phyloP scores from a whole-genome alignment of 129 eudicot species.

The Ambrosia trifida region DNA sequence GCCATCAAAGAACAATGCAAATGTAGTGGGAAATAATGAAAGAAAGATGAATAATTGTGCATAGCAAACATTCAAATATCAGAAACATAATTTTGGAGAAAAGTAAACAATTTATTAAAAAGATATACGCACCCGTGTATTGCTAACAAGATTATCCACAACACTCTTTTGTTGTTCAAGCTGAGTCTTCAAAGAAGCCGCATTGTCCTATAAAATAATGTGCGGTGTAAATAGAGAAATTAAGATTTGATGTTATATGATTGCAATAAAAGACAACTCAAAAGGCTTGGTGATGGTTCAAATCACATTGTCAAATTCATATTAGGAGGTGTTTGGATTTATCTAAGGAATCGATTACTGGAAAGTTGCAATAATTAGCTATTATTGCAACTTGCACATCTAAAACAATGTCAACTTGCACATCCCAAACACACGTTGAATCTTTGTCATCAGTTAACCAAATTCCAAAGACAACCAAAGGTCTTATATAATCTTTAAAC shows the following conservation, averaged over 20 bases:
- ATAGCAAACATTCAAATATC: too few species aligned
- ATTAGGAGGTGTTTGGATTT: background rate
- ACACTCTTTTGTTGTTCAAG: slow-evolving; percentile 93
- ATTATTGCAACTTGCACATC: too few species aligned
- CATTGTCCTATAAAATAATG: slow-evolving; percentile 70
- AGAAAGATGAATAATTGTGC: too few species aligned
- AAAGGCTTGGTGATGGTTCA: background rate
- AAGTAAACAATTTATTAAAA: too few species aligned
- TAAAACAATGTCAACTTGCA: too few species aligned
- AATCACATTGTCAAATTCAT: background rate
- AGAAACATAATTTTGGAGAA: too few species aligned
- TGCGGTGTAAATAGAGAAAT: background rate
- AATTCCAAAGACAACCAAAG: too few species aligned
- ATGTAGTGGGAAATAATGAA: background rate
- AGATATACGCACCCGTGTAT: slow-evolving; percentile 68
- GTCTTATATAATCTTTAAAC: too few species aligned
- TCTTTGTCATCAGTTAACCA: too few species aligned
- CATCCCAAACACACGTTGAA: too few species aligned
- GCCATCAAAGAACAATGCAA: slow-evolving; percentile 18
- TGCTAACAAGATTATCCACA: slow-evolving; percentile 88
- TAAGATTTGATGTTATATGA: background rate
- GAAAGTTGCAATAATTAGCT: too few species aligned
- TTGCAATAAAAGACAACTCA: background rate
- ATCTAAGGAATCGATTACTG: background rate
- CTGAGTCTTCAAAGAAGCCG: slow-evolving; percentile 78